Percentiles rank a stretch among this genome's conserved stretches.
Evolutionary conservation across 495 filamentous ascomycete species (phyloP).

Genomic region (Penicillium desertorum): DNA sequence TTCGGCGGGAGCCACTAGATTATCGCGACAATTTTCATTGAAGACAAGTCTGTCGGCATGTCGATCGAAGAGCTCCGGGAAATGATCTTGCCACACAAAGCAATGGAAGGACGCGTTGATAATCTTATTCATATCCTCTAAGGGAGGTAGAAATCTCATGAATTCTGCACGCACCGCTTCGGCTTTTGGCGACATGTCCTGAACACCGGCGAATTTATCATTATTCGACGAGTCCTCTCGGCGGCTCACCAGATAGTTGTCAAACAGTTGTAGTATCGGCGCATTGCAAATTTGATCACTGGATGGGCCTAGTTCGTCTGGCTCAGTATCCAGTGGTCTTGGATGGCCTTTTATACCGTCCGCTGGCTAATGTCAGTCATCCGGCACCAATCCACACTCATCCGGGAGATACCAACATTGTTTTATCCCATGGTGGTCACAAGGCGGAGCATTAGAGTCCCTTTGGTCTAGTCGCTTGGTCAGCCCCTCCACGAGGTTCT

Average conservation of each 20-base stretch:
- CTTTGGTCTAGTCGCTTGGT: slow-evolving; percentile 28
- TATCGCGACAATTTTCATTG: slow-evolving; percentile 4
- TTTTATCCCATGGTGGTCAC: slow-evolving; percentile 9
- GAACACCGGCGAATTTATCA: slow-evolving; percentile 27
- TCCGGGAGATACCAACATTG: slow-evolving; percentile 1
- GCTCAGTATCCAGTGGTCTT: slow-evolving; percentile 18
- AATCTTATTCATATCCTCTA: slow-evolving; percentile 30
- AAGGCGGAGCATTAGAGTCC: background rate
- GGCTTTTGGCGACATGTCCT: slow-evolving; percentile 34
- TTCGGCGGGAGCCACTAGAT: slow-evolving; percentile 28
- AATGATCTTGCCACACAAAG: slow-evolving; percentile 33
- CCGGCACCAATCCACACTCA: background rate
- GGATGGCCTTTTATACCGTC: background rate
- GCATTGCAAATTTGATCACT: slow-evolving; percentile 38
- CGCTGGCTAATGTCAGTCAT: slow-evolving; percentile 12
- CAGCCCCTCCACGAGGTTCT: slow-evolving; percentile 34
- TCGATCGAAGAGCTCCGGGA: slow-evolving; percentile 24
- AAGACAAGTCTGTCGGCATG: slow-evolving; percentile 8
- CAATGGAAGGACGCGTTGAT: slow-evolving; percentile 31
- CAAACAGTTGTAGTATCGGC: slow-evolving; percentile 42
- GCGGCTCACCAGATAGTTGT: slow-evolving; percentile 42
- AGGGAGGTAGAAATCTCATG: slow-evolving; percentile 27
- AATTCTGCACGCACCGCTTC: slow-evolving; percentile 28
- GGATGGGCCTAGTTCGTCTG: slow-evolving; percentile 25
- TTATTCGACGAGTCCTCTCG: slow-evolving; percentile 26